Percentiles rank a stretch among this genome's conserved stretches.
Conservation (phyloP, 2,329 filamentous ascomycete genomes). For the Teratosphaeria gauchensis region DNA sequence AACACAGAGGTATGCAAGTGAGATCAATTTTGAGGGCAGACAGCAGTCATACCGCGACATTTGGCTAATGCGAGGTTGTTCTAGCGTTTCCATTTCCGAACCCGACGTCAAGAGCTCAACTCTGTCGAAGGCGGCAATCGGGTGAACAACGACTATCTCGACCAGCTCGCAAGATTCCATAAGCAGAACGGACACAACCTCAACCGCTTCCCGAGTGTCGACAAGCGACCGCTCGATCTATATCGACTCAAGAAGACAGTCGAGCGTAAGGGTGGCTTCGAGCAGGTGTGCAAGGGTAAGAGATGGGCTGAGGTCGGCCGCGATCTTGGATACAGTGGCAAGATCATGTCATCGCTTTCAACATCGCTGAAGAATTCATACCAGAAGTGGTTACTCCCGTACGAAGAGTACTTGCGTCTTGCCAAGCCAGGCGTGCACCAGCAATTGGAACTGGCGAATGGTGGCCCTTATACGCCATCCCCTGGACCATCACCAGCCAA, state of each 20-base stretch:
- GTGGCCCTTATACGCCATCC: slow-evolving; percentile 70
- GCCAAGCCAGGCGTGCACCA: slow-evolving; percentile 96
- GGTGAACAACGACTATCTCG: slow-evolving; percentile 90
- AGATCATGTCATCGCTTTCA: slow-evolving; percentile 98
- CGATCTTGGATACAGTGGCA: slow-evolving; percentile 93
- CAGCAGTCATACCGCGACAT: background rate
- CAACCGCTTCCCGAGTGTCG: slow-evolving; percentile 88
- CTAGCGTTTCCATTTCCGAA: slow-evolving; percentile 93
- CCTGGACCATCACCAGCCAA: slow-evolving; percentile 67
- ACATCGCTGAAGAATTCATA: slow-evolving; percentile 98
- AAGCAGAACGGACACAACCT: slow-evolving; percentile 92
- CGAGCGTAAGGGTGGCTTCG: slow-evolving; percentile 86
- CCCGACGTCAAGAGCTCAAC: slow-evolving; percentile 91
- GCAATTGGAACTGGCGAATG: slow-evolving; percentile 85
- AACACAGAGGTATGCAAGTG: slow-evolving; percentile 69
- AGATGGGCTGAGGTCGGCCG: slow-evolving; percentile 99
- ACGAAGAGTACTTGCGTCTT: slow-evolving; percentile 84
- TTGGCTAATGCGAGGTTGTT: slow-evolving; percentile 16
- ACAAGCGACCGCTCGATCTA: slow-evolving; percentile 91
- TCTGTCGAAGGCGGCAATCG: slow-evolving; percentile 96
- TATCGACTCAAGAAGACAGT: slow-evolving; percentile 97
- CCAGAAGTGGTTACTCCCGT: slow-evolving; percentile 91
- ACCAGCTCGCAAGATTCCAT: slow-evolving; percentile 91
- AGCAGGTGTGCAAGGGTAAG: slow-evolving; percentile 92
- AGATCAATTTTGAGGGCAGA: background rate